A percentile compares a stretch with the other conserved stretches of the same genome.
These are phyloP conservation scores for Suillus plorans DNA, from an alignment of 768 basidiomycete genomes.

Conservation along the genomic window DNA sequence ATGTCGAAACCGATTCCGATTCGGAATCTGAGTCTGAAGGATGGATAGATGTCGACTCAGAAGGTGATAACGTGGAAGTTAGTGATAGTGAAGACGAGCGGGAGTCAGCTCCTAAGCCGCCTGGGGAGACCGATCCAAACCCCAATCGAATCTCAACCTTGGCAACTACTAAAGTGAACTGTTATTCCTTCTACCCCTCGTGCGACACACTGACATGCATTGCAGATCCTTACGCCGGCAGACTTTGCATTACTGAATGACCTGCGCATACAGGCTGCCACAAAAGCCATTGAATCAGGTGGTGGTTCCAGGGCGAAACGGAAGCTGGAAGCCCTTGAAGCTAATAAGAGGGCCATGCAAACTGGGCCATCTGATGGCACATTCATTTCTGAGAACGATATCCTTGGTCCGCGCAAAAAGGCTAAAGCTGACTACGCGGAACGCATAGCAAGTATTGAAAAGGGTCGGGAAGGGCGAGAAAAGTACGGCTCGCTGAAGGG, in stretches of 20 bases:
- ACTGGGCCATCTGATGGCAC: constrained; percentile 40
- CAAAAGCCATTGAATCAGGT: constrained; percentile 64
- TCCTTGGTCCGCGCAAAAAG: constrained; percentile 93
- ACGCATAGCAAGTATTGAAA: constrained; percentile 86
- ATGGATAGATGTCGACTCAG: constrained; percentile 81
- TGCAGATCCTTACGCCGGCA: constrained; percentile 92
- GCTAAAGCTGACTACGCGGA: constrained; percentile 92
- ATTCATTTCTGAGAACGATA: constrained; percentile 88
- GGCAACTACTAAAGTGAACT: constrained; percentile 74
- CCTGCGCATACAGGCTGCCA: constrained; percentile 77
- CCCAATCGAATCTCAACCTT: constrained; percentile 57
- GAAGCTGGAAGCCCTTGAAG: constrained; percentile 81
- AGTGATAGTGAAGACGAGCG: constrained; percentile 85
- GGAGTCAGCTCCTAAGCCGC: constrained; percentile 16
- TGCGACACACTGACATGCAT: neutral
- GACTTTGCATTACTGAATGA: constrained; percentile 93
- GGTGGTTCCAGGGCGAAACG: constrained; percentile 82
- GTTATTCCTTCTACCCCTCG: neutral
- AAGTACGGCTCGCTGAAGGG: constrained; percentile 90
- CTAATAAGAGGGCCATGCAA: constrained; percentile 56
- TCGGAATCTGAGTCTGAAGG: constrained; percentile 58
- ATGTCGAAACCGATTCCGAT: constrained; percentile 71
- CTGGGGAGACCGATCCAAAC: constrained; percentile 20
- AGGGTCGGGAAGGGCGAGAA: constrained; percentile 92
- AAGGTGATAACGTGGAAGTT: constrained; percentile 68